Conservation (phyloP, 805 yeast species). For the Saccharomycopsis schoenii region DNA sequence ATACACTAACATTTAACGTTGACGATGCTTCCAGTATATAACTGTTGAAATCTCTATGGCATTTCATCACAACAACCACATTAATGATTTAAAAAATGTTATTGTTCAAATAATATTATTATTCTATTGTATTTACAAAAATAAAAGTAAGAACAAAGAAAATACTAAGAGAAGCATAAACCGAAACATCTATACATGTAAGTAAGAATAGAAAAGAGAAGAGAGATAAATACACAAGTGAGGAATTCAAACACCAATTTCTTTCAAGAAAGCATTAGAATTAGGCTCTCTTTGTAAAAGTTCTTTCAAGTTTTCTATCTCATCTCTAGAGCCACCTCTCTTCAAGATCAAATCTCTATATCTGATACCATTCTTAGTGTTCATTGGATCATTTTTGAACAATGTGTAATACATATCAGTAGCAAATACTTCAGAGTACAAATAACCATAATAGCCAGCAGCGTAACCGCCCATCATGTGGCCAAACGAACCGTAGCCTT, state of each 20-base stretch:
- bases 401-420: slow-evolving; percentile 68
- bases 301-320: slow-evolving; percentile 51
- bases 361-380: slow-evolving; percentile 45
- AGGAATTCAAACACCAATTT: slow-evolving; percentile 37
- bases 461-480: slow-evolving; percentile 82
- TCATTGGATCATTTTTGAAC: slow-evolving; percentile 61
- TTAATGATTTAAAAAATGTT: too few relatives aligned
- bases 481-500: slow-evolving; percentile 68
- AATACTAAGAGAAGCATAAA: too few relatives aligned
- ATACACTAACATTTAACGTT: too few relatives aligned
- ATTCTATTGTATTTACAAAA: too few relatives aligned
- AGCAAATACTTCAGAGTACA: slow-evolving; percentile 82
- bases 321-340: slow-evolving; percentile 68
- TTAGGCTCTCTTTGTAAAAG: slow-evolving; percentile 70
- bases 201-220: background rate
- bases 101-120: too few relatives aligned
- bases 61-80: too few relatives aligned
- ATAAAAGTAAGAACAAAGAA: too few relatives aligned
- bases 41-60: too few relatives aligned
- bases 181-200: background rate
- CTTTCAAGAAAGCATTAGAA: slow-evolving; percentile 61
- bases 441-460: slow-evolving; percentile 77
- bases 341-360: slow-evolving; percentile 63
- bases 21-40: too few relatives aligned
- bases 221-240: background rate